phyloP scores from a whole-genome alignment of 345 rosid genomes.

The Cardamine resedifolia region DNA sequence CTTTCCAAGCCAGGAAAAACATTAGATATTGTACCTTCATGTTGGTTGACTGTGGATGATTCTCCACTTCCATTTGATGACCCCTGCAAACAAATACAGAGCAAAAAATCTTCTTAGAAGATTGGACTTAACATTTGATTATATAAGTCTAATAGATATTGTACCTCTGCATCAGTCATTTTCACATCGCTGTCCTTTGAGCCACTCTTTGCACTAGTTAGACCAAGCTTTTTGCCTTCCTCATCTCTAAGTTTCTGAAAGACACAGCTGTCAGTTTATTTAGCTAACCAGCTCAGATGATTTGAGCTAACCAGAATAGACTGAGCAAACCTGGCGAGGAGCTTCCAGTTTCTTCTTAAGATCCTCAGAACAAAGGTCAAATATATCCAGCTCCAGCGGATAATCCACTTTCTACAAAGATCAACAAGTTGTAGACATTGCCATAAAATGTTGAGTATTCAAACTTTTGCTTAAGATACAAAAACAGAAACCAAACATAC shows the following conservation, averaged over 20 bases:
- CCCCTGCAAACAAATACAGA: slow-evolving; percentile 47
- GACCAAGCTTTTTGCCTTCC: slow-evolving; percentile 84
- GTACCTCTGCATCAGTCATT: slow-evolving; percentile 81
- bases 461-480: not conserved
- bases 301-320: slow-evolving; percentile 5
- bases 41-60: slow-evolving; percentile 52
- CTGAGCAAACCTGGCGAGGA: slow-evolving; percentile 74
- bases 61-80: slow-evolving; percentile 63
- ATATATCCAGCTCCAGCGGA: slow-evolving; percentile 89
- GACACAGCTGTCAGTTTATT: slow-evolving; percentile 9
- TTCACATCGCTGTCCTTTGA: slow-evolving; percentile 65
- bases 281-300: not conserved
- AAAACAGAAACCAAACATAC: slow-evolving; percentile 43
- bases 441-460: not conserved
- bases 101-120: not conserved
- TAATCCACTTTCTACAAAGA: slow-evolving; percentile 90
- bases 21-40: slow-evolving; percentile 53
- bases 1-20: not conserved
- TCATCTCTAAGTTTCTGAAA: slow-evolving; percentile 78
- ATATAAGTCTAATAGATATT: slow-evolving; percentile 7
- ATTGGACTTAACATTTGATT: not conserved
- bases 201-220: slow-evolving; percentile 50
- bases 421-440: slow-evolving; percentile 18
- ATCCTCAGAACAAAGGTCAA: slow-evolving; percentile 87
- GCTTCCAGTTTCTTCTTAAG: slow-evolving; percentile 70